Evolutionary conservation across 1,284 basidiomycete genomes (phyloP), one percentile per base, ranked within the genome.

Genomic region (Heliocybe sulcata): DNA sequence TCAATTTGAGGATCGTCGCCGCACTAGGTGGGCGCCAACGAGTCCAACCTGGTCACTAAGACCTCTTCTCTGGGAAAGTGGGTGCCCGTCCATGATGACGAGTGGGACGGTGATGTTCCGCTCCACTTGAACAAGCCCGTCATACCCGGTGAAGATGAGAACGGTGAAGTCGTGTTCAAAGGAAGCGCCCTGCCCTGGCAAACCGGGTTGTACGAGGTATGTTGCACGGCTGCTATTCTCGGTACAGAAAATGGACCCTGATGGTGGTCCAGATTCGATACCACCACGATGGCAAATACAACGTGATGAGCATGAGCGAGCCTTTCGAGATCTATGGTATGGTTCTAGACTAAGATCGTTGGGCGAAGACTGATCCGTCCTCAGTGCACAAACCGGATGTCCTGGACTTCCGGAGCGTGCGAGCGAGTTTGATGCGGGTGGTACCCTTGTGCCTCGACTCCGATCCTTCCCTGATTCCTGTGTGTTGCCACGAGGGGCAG

Each of bases 281-380:
- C 65, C 93, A 96, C 67, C 93, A 95, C 63, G 90, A 93, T 67
- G 92, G 92, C 50, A 98, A 96, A 69, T 92, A 99, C 72, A 97
- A 95, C 67, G 96, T 99, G 55, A 90, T 99, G 80, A 83, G 85
- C 54, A 69, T 87, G 51, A 84, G 89, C 54, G 85, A 85, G 1
- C 92, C 92, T 1, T 73, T 98, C 57, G 93, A 97, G 67, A 87
- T 99, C 38, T 92, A 85, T 62, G 87, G 93, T 91, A 62, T 14
- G 12, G 23, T 49, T 12, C 19, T 19, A 8, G 10, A 27, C 25
- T 45, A 25, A 20, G 26, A 23, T 20, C 23, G 14, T 27, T 25
- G 27, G 35, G 33, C 31, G 19, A n/a, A 20, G 16, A 16, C 56
- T 58, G 57, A 60, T 47, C 53, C 57, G 56, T 52, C 33, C 58